phyloP scores from a whole-genome alignment of 2,329 filamentous ascomycete species.

The Aspergillus sp. region DNA sequence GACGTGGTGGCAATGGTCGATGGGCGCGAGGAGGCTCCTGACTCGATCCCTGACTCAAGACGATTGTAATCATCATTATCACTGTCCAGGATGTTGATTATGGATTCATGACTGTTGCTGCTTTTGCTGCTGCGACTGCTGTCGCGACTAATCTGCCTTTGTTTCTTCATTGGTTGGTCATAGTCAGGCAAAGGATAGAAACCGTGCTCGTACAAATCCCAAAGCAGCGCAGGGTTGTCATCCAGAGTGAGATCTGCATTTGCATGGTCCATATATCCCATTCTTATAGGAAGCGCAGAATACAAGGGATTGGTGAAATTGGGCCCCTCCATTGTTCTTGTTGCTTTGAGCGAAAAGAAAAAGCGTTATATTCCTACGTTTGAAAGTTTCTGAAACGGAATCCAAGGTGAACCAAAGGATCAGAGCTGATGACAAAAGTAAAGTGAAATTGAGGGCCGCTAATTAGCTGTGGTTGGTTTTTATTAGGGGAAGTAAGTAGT shows the following conservation, averaged over 20 bases:
- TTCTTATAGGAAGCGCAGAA: neutral
- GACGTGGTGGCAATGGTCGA: too few relatives aligned
- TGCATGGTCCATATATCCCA: neutral
- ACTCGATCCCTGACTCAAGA: too few relatives aligned
- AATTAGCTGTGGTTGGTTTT: neutral
- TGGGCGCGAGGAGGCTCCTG: too few relatives aligned
- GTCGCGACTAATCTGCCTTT: conserved; percentile 1
- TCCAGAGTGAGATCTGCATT: neutral
- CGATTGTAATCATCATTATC: too few relatives aligned
- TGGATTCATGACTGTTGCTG: too few relatives aligned
- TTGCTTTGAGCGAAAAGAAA: neutral
- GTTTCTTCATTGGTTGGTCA: conserved; percentile 1
- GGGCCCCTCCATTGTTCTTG: neutral
- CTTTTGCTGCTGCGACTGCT: too few relatives aligned
- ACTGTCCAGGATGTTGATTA: too few relatives aligned
- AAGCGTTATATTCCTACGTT: neutral
- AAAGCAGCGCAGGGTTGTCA: neutral
- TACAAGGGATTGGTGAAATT: neutral
- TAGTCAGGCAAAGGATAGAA: neutral
- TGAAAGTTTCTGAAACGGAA: neutral
- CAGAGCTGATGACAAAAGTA: neutral
- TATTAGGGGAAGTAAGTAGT: neutral
- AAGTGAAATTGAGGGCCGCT: neutral
- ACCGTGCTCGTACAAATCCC: too few relatives aligned
- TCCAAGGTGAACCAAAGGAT: neutral